phyloP scores from a whole-genome alignment of 1,139 yeast species.

The Lodderomyces pseudojiufengensis region DNA sequence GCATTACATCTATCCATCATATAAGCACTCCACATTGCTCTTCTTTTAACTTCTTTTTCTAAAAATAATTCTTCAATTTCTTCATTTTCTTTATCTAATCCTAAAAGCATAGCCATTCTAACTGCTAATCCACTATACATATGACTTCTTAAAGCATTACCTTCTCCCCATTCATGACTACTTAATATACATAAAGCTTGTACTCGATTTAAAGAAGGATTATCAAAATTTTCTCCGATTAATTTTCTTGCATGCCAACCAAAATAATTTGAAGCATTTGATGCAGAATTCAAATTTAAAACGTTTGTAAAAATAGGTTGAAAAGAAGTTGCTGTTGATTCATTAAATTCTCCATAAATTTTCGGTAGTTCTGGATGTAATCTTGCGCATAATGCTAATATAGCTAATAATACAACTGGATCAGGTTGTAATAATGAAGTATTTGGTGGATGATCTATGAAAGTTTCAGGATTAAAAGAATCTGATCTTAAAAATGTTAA shows the following conservation, averaged over 20 bases:
- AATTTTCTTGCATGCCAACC: slow-evolving; percentile 35
- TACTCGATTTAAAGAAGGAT: slow-evolving; percentile 34
- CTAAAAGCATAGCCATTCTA: slow-evolving; percentile 36
- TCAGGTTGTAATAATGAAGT: slow-evolving; percentile 20
- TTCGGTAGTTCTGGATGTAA: slow-evolving; percentile 27
- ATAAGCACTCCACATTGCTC: slow-evolving; percentile 39
- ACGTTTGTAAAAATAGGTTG: slow-evolving; percentile 16
- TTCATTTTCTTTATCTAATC: slow-evolving; percentile 24
- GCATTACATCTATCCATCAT: slow-evolving; percentile 43
- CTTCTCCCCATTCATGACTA: slow-evolving; percentile 43
- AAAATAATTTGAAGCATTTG: slow-evolving; percentile 35
- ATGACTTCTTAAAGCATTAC: slow-evolving; percentile 34
- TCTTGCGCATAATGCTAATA: slow-evolving; percentile 34
- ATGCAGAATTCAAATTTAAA: slow-evolving; percentile 13
- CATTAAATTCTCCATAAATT: slow-evolving; percentile 30
- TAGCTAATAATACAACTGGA: slow-evolving; percentile 30
- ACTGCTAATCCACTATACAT: slow-evolving; percentile 38
- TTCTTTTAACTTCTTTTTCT: slow-evolving; percentile 26
- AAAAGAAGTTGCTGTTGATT: slow-evolving; percentile 23
- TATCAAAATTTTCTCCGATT: slow-evolving; percentile 31
- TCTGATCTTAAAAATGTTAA: slow-evolving; percentile 23
- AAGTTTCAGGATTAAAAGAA: slow-evolving; percentile 26
- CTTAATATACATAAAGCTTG: slow-evolving; percentile 35
- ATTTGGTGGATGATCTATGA: slow-evolving; percentile 13
- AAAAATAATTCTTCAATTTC: slow-evolving; percentile 14